Conservation (phyloP, 352 stramenopile species). For the Phytophthora citrophthora region DNA sequence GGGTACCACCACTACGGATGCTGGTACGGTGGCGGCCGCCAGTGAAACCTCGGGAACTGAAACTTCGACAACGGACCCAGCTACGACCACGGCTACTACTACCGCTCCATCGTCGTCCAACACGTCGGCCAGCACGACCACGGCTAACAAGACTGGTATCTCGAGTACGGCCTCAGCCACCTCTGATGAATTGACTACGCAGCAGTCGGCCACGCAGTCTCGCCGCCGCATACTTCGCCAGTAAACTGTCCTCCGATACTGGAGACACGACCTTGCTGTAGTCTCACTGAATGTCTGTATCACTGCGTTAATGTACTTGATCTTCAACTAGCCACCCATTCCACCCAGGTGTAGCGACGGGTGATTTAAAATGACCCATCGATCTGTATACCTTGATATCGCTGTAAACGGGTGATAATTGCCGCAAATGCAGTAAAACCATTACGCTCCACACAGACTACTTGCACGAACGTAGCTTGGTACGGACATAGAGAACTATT, state of each 20-base stretch:
- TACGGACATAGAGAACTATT: too few species aligned
- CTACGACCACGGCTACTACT: constrained; percentile 8
- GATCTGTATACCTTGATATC: too few species aligned
- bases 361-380: too few species aligned
- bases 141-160: constrained; percentile 19
- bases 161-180: constrained; percentile 10
- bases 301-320: too few species aligned
- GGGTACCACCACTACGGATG: not conserved
- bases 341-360: too few species aligned
- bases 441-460: too few species aligned
- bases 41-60: not conserved
- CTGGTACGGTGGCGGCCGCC: not conserved
- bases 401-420: too few species aligned
- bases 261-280: not conserved
- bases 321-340: not conserved
- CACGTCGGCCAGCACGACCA: constrained; percentile 5
- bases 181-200: constrained; percentile 18
- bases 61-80: constrained; percentile 15
- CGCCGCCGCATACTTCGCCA: constrained; percentile 24
- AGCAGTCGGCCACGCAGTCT: constrained; percentile 24
- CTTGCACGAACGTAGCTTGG: too few species aligned
- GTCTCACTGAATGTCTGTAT: too few species aligned
- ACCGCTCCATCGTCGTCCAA: not conserved
- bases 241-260: constrained; percentile 12
- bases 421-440: too few species aligned